Percentiles rank a stretch among this genome's conserved stretches.
phyloP scores from a whole-genome alignment of 192 early-diverging fungal species.

The Backusella psychrophila region DNA sequence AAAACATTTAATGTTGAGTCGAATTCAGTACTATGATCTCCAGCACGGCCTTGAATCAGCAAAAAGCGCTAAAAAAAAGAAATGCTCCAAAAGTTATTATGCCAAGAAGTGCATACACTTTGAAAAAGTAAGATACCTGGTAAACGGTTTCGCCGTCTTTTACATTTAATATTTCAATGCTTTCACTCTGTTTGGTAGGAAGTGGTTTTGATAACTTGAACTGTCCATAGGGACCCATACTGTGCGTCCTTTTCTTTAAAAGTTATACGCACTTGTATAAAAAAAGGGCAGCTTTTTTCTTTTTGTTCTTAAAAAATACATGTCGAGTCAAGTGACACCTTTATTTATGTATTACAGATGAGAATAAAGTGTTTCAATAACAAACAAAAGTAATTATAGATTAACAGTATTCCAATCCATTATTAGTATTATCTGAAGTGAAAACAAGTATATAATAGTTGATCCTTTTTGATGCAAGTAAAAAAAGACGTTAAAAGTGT shows the following conservation, averaged over 20 bases:
- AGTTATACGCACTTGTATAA: not conserved
- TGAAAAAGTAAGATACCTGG: slow-evolving; percentile 1
- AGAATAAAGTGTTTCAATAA: not conserved
- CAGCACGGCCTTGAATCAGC: slow-evolving; percentile 34
- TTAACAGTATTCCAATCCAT: no score
- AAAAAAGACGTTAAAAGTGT: no score
- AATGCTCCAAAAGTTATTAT: not conserved
- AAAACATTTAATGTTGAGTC: slow-evolving; percentile 29
- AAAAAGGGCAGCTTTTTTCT: not conserved
- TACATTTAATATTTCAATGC: slow-evolving; percentile 14
- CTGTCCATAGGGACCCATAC: not conserved
- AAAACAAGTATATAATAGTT: no score
- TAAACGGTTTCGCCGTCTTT: slow-evolving; percentile 18
- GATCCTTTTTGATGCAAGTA: no score
- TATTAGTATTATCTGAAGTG: no score
- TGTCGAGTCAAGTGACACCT: not conserved
- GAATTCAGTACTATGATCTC: slow-evolving; percentile 7
- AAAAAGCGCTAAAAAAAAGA: slow-evolving; percentile 16
- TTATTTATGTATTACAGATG: not conserved
- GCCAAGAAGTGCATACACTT: not conserved
- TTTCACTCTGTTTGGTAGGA: not conserved
- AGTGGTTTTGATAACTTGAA: not conserved
- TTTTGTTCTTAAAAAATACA: no score
- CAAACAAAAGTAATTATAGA: not conserved
- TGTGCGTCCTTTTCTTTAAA: not conserved